A percentile compares a stretch with the other conserved stretches of the same genome.
Evolutionary conservation across 352 stramenopile genomes (phyloP).

Genomic region (Pythium aphanidermatum): DNA sequence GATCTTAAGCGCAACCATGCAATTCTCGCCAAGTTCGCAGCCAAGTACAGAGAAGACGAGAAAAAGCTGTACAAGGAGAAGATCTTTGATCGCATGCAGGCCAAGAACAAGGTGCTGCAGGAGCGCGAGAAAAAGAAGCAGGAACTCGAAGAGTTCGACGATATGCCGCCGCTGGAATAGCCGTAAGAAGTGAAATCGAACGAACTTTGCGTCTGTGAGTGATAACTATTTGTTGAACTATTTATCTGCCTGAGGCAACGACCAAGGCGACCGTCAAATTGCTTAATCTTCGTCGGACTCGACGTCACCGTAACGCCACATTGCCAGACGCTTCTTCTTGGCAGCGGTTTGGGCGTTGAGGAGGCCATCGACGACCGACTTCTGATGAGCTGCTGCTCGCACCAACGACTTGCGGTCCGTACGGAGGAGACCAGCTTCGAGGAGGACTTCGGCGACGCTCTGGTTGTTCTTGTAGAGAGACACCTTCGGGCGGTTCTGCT

Average conservation of each 20-base stretch:
- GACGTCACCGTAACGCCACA: constrained; percentile 97
- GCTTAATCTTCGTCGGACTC: constrained; percentile 91
- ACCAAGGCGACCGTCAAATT: not conserved
- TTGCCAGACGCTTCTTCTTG: constrained; percentile 88
- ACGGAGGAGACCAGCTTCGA: constrained; percentile 85
- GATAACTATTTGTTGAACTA: constrained; percentile 10
- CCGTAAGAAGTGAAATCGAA: not conserved
- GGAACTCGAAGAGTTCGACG: constrained; percentile 65
- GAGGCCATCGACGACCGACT: constrained; percentile 87
- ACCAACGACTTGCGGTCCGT: constrained; percentile 82
- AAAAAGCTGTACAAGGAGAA: constrained; percentile 88
- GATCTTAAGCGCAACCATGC: constrained; percentile 69
- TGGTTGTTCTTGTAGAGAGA: constrained; percentile 79
- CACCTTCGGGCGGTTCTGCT: constrained; percentile 56
- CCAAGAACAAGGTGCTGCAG: constrained; percentile 75
- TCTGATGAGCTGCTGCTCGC: constrained; percentile 52
- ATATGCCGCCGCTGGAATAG: constrained; percentile 81
- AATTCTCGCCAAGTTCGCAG: constrained; percentile 45
- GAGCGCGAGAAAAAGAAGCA: constrained; percentile 61
- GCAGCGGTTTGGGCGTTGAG: constrained; percentile 87
- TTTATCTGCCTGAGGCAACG: not conserved
- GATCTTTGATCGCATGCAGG: constrained; percentile 80
- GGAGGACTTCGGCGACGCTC: constrained; percentile 86
- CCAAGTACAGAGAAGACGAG: constrained; percentile 81
- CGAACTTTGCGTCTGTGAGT: not conserved